Conservation (phyloP, 768 basidiomycete genomes). For the Pulveroboletus sp. region DNA sequence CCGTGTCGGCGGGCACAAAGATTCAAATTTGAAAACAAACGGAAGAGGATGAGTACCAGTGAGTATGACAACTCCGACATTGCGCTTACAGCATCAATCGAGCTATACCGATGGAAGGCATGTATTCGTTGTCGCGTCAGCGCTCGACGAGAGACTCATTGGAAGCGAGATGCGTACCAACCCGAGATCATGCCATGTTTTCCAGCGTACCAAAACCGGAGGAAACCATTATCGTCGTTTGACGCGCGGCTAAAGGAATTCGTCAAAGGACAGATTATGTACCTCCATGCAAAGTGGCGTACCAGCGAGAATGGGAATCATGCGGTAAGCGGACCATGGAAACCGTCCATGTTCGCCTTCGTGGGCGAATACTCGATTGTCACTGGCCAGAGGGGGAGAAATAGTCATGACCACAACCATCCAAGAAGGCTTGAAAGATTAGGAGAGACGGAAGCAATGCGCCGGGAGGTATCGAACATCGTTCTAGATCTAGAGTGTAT, state of each 20-base stretch:
- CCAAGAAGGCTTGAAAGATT: background rate
- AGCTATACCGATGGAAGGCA: conserved; percentile 38
- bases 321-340: background rate
- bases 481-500: conserved; percentile 12
- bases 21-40: conserved; percentile 21
- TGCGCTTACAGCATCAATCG: conserved; percentile 16
- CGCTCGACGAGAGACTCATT: conserved; percentile 8
- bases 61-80: background rate
- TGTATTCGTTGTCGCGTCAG: conserved; percentile 37
- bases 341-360: conserved; percentile 17
- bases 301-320: background rate
- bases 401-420: background rate
- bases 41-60: conserved; percentile 6
- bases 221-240: conserved; percentile 12
- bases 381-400: conserved; percentile 3
- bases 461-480: conserved; percentile 14
- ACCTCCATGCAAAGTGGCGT: conserved; percentile 17
- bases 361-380: conserved; percentile 26
- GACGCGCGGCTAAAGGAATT: conserved; percentile 15
- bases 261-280: conserved; percentile 22
- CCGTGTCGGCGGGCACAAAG: conserved; percentile 36
- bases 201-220: conserved; percentile 19
- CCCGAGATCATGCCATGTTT: conserved; percentile 11
- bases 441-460: conserved; percentile 9
- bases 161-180: background rate